These are phyloP conservation scores for Rubia tinctorum DNA, from an alignment of 305 asterid genomes.

Conservation along the genomic window DNA sequence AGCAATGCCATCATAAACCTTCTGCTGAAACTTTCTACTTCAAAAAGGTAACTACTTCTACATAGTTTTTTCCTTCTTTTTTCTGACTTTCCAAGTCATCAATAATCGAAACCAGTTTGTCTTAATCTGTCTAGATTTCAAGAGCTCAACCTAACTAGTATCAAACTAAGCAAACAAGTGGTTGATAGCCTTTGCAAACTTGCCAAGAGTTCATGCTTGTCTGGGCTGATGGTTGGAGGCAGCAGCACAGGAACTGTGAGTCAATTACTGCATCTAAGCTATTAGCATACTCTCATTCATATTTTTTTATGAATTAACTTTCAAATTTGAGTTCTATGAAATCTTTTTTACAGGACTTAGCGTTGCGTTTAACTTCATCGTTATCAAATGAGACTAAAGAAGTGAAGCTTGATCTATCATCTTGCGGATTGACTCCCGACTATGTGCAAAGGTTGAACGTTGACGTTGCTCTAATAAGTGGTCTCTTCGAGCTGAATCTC, in stretches of 20 bases:
- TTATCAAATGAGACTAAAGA: conserved; percentile 67
- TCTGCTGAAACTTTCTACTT: conserved; percentile 59
- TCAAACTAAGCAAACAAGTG: conserved; percentile 77
- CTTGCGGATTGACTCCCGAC: conserved; percentile 53
- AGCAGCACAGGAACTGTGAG: conserved; percentile 83
- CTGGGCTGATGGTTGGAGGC: conserved; percentile 77
- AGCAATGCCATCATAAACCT: conserved; percentile 61
- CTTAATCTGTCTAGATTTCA: conserved; percentile 57
- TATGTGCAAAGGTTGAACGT: conserved; percentile 47
- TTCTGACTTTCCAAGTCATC: conserved; percentile 9
- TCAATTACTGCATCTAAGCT: conserved; percentile 15
- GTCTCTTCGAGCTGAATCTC: conserved; percentile 77
- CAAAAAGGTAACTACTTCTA: conserved; percentile 42
- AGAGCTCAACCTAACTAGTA: conserved; percentile 73
- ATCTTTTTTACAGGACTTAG: conserved; percentile 62
- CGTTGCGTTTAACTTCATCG: conserved; percentile 62
- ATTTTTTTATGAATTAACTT: background rate
- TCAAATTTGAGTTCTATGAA: conserved; percentile 27
- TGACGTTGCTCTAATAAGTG: conserved; percentile 46
- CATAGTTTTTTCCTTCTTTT: conserved; percentile 1
- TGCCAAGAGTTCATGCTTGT: conserved; percentile 57
- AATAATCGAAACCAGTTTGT: conserved; percentile 6
- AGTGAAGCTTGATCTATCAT: conserved; percentile 76
- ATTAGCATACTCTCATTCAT: conserved; percentile 1
- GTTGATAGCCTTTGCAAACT: conserved; percentile 74